Conservation (phyloP, 2,329 filamentous ascomycete species). For the Trichophyton schoenleinii region DNA sequence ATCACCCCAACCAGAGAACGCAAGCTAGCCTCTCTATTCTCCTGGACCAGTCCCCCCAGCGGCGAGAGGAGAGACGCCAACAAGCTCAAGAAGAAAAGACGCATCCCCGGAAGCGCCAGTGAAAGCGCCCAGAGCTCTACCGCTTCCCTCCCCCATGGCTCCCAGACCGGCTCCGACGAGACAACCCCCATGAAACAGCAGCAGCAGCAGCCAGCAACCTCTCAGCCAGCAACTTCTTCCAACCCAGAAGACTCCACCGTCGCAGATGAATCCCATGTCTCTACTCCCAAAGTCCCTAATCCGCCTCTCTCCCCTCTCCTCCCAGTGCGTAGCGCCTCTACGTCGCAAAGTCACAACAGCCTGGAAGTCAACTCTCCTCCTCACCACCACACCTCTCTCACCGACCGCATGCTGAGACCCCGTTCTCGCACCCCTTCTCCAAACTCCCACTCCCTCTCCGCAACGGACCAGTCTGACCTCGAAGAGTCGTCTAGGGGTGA, state of each 20-base stretch:
- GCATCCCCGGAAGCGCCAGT: slow-evolving; percentile 60
- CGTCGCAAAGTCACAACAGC: not conserved
- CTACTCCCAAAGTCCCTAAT: slow-evolving; percentile 25
- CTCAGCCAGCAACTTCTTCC: slow-evolving; percentile 14
- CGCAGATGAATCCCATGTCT: slow-evolving; percentile 22
- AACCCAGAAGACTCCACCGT: not conserved
- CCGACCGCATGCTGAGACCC: slow-evolving; percentile 46
- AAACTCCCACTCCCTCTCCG: slow-evolving; percentile 40
- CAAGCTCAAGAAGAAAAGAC: slow-evolving; percentile 76
- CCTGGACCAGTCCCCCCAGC: slow-evolving; percentile 50
- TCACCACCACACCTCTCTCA: slow-evolving; percentile 25
- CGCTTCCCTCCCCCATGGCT: slow-evolving; percentile 50
- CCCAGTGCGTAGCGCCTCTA: slow-evolving; percentile 15
- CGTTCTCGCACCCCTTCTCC: slow-evolving; percentile 62
- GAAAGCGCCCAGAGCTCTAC: slow-evolving; percentile 85
- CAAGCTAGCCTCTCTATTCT: slow-evolving; percentile 57
- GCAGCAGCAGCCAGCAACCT: slow-evolving; percentile 6
- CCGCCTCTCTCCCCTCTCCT: slow-evolving; percentile 16
- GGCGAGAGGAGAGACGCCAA: slow-evolving; percentile 57
- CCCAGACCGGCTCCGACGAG: slow-evolving; percentile 27
- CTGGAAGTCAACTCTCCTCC: slow-evolving; percentile 5
- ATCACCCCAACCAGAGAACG: slow-evolving; percentile 53
- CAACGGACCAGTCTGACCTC: slow-evolving; percentile 69
- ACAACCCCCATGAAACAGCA: slow-evolving; percentile 27
- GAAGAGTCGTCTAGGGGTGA: slow-evolving; percentile 54